phyloP scores from a whole-genome alignment of 495 filamentous ascomycete genomes.

The Neurospora africana region DNA sequence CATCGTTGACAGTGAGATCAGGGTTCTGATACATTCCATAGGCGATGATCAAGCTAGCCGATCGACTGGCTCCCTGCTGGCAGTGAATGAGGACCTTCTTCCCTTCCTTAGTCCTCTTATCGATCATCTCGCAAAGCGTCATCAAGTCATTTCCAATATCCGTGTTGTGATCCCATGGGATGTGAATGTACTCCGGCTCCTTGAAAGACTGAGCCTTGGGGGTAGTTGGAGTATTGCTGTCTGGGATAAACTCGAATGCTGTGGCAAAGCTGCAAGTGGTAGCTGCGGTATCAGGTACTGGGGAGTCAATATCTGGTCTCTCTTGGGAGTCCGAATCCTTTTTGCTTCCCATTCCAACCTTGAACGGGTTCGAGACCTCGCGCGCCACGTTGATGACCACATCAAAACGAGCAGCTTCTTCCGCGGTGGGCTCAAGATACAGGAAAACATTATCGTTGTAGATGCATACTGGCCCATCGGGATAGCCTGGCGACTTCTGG shows the following conservation, averaged over 20 bases:
- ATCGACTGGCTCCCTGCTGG: conserved; percentile 90
- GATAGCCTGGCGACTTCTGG: conserved; percentile 83
- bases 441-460: conserved; percentile 89
- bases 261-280: conserved; percentile 63
- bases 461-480: conserved; percentile 82
- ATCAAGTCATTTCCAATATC: conserved; percentile 83
- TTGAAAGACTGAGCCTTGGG: conserved; percentile 43
- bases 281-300: conserved; percentile 58
- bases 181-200: conserved; percentile 86
- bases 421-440: conserved; percentile 78
- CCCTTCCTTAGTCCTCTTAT: conserved; percentile 61
- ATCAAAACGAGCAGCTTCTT: conserved; percentile 80
- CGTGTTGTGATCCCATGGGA: conserved; percentile 96
- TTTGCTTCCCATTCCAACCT: conserved; percentile 22
- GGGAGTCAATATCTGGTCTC: conserved; percentile 29
- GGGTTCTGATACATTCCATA: conserved; percentile 92
- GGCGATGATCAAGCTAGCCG: conserved; percentile 92
- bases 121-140: conserved; percentile 76
- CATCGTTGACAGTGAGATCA: conserved; percentile 77
- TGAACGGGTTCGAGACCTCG: conserved; percentile 86
- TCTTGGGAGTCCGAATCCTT: conserved; percentile 7
- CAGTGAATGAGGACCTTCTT: conserved; percentile 92
- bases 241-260: conserved; percentile 48
- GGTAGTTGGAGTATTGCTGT: conserved; percentile 40
- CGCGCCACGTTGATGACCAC: conserved; percentile 92